Evolutionary conservation across 148 eudicot species (phyloP), one percentile per base, ranked within the genome.

Genomic region (Limonium bicolor): DNA sequence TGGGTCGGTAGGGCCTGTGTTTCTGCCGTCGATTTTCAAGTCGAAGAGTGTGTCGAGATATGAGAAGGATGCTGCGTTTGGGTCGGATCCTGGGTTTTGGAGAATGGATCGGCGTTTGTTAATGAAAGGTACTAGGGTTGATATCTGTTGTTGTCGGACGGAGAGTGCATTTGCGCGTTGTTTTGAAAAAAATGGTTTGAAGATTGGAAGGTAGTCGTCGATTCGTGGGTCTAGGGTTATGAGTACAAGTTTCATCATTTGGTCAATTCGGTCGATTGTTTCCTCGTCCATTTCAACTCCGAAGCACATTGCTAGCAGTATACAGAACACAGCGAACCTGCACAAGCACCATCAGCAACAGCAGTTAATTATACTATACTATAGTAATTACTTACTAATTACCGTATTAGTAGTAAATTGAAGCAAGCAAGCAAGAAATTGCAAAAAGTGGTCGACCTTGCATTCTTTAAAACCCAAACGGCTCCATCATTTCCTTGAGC

Each of bases 251-350:
- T 84, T 88, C 93, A 88, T 80, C 79, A 72, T 66, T 3, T 70
- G 60, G 48, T 84, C 97, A 2, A 88, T 58, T 20, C 27, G 54
- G 20, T 77, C 88, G 4, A 84, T 56, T 7, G 53, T 69, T 7
- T 76, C 64, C n/a, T 80, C 99, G n/a, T 71, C 82, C 80, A 90
- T 64, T 0, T 90, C 93, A 4, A 84, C 61, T 2, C 99, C 99
- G 23, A 90, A 84, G 36, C 77, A 68, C 95, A 90, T 84, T 0
- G 77, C 27, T n/a, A 80, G 30, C 1, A 90, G 70, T 1, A 90
- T 90, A 20, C 72, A 63, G 56, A 90, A 90, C 9, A 73, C 79
- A 0, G 95, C 92, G 26, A 80, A 88, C 4, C 47, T 43, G 16
- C 47, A n/a, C n/a, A n/a, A n/a, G n/a, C n/a, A n/a, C n/a, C n/a